Evolutionary conservation across 2,329 filamentous ascomycete genomes (phyloP), one percentile per base, ranked within the genome.

Genomic region (Fonsecaea pedrosoi): DNA sequence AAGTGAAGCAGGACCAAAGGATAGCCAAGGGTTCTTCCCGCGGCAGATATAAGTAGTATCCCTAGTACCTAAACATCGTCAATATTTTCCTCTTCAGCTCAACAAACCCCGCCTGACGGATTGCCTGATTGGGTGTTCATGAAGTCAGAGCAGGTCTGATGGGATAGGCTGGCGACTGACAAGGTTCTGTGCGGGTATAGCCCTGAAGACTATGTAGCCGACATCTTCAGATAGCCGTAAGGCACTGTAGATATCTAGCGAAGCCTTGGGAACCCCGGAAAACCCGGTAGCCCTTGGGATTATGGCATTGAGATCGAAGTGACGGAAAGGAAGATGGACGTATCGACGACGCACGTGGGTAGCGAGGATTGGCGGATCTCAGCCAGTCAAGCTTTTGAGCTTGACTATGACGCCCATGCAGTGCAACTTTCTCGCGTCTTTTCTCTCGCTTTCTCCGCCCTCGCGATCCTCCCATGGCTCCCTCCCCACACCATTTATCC

Each of bases 271-370:
- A 18, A 42, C 5, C 38, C 38, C 12, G 9, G 8, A 9, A 15
- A 15, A n/a, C 42, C n/a, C 10, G 42, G 42, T 18, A 21, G 4
- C 45, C 3, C 18, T 25, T 18, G 10, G 45, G 30, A 5, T 1
- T 4, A 4, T 6, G 30, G 30, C 4, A 50, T 25, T 12, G 45
- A 50, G 45, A 25, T 50, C 25, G 21, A 15, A 3, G 45, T 21
- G 15, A 15, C 18, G 30, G 45, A 13, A 50, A 50, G 4, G 21
- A 50, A 50, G 18, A 21, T 50, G 18, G 45, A 30, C 45, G 45
- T 25, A 57, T 57, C 18, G 32, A 38, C 54, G 10, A n/a, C 32
- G 61, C 61, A 64, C 61, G 61, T 64, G 61, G 37, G 18, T 30
- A 15, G 18, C 59, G 38, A 30, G n/a, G 45, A 50, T 18, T 18